These are phyloP conservation scores for Phragmites australis DNA, from an alignment of 176 grass and related monocot species.

Conservation along the genomic window DNA sequence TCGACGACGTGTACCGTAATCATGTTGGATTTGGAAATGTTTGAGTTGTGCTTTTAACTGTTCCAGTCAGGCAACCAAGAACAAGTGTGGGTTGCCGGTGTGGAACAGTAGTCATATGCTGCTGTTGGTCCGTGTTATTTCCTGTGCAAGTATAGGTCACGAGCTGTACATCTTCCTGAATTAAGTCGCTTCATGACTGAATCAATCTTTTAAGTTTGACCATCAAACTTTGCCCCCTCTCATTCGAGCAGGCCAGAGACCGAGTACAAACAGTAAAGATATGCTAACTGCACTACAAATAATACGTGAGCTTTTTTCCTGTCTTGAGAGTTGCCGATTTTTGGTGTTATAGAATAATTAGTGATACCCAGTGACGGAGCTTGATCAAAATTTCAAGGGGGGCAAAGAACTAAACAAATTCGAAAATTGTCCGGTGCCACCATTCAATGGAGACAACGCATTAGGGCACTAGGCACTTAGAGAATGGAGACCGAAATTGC, in stretches of 20 bases:
- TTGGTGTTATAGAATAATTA: no score
- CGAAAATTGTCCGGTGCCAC: no score
- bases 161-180: not conserved
- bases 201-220: not conserved
- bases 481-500: no score
- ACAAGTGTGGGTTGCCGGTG: slow-evolving; percentile 8
- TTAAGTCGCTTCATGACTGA: not conserved
- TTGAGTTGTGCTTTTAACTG: not conserved
- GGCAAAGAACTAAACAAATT: no score
- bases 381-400: no score
- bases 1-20: not conserved
- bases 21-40: not conserved
- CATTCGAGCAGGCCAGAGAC: not conserved
- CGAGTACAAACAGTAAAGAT: no score
- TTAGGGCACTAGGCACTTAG: no score
- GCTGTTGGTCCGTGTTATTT: not conserved
- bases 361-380: no score
- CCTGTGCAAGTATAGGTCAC: not conserved
- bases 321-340: no score
- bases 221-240: not conserved
- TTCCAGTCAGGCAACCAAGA: slow-evolving; percentile 6
- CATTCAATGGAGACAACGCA: no score
- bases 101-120: not conserved
- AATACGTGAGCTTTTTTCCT: no score
- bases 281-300: no score